Evolutionary conservation across 1,284 basidiomycete genomes (phyloP), one percentile per base, ranked within the genome.

Genomic region (Naganishia sp.): DNA sequence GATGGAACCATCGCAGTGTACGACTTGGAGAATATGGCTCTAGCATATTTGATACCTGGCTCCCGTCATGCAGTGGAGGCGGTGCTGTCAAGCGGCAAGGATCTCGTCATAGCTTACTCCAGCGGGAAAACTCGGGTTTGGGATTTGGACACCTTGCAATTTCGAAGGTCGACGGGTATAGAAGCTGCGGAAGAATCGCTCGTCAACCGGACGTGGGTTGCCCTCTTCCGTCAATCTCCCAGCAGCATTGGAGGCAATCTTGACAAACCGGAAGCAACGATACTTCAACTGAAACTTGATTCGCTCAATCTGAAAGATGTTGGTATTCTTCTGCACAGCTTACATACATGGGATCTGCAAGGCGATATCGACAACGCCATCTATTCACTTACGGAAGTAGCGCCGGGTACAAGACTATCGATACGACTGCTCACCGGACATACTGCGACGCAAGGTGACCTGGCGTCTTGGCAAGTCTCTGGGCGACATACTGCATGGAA

Each of bases 1-100:
- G 91, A 93, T 71, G 92, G 94, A 0, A 91, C 91, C 0, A 85
- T 93, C 53, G 91, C 87, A 0, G 83, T 93, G 7, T 83, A 96
- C 54, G 85, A 84, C 0, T 76, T 94, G n/a, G 87, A 89, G 67
- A 87, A 85, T 1, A 86, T 88, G 72, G 86, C 90, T 17, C 7
- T 43, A 63, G 78, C 91, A 45, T 90, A 88, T 76, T 78, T 93
- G 11, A 84, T 94, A 23, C 92, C 92, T 1, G 91, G 90, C 6
- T 84, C 90, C 2, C 83, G 84, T 5, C 85, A 86, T 0, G 85
- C 86, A 0, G 79, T 97, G 13, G 80, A 82, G 21, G 80, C 83
- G 42, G 78, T 95, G 25, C 90, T 87, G 70, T 77, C 92, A 1
- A 84, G 86, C 2, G 86, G 83, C 17, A 84, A 89, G 64, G 88